Conservation (phyloP, 495 filamentous ascomycete species). For the Stereocaulon alpinum region DNA sequence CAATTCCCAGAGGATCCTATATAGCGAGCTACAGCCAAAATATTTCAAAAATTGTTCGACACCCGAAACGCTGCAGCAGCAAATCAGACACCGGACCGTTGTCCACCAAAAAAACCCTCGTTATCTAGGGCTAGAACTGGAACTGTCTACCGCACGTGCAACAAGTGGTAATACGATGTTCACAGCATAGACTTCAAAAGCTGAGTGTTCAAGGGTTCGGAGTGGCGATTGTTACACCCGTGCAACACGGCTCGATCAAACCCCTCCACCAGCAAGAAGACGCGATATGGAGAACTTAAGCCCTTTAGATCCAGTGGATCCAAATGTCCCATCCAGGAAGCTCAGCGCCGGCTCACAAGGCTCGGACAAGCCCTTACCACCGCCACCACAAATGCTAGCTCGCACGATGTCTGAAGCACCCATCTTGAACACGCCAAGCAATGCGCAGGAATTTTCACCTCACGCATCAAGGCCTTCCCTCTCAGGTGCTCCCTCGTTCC, state of each 20-base stretch:
- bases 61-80: not conserved
- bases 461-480: slow-evolving; percentile 22
- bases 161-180: not conserved
- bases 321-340: slow-evolving; percentile 9
- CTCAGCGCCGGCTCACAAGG: slow-evolving; percentile 1
- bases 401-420: slow-evolving; percentile 13
- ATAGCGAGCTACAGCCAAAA: not conserved
- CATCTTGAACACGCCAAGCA: not conserved
- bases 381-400: slow-evolving; percentile 28
- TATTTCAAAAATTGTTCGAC: not conserved
- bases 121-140: not conserved
- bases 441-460: not conserved
- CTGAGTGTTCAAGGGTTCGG: not conserved
- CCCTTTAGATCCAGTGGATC: slow-evolving; percentile 14
- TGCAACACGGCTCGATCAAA: not conserved
- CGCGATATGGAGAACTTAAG: slow-evolving; percentile 5
- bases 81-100: not conserved
- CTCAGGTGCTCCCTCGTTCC: slow-evolving; percentile 24
- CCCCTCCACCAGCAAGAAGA: not conserved
- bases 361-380: slow-evolving; percentile 37
- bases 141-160: not conserved
- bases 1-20: not conserved
- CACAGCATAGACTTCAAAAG: not conserved
- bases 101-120: not conserved
- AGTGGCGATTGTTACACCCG: not conserved